These are phyloP conservation scores for Fraxinus albicans DNA, from an alignment of 305 asterid genomes.

Conservation along the genomic window DNA sequence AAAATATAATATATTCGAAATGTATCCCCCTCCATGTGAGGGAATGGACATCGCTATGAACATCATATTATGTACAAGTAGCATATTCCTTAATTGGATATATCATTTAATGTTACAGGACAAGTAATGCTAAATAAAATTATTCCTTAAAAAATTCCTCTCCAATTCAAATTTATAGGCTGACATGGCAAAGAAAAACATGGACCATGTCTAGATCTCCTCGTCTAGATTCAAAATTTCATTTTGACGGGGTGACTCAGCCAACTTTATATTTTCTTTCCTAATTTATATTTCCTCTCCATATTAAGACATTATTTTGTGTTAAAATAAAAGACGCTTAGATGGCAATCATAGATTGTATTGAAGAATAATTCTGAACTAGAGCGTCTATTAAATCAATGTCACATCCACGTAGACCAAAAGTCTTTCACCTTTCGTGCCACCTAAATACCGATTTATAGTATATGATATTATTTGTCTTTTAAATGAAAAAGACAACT, in stretches of 20 bases:
- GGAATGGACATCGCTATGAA: too few relatives aligned
- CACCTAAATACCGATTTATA: not conserved
- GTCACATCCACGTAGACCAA: not conserved
- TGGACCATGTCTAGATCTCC: not conserved
- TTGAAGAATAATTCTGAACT: not conserved
- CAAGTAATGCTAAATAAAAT: too few relatives aligned
- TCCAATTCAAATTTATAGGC: not conserved
- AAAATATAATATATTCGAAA: too few relatives aligned
- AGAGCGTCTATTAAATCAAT: not conserved
- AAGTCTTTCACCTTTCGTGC: not conserved
- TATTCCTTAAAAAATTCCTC: not conserved
- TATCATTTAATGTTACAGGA: not conserved
- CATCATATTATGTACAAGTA: too few relatives aligned
- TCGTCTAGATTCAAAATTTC: not conserved
- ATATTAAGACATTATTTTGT: not conserved
- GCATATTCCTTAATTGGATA: too few relatives aligned
- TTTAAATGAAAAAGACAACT: not conserved
- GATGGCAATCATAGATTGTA: not conserved
- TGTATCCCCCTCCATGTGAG: too few relatives aligned
- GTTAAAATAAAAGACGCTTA: not conserved
- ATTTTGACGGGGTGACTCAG: not conserved
- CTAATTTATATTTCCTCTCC: not conserved
- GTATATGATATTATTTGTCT: not conserved
- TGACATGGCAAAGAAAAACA: not conserved
- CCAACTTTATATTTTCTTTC: not conserved